Conservation (phyloP, 371 early-diverging fungal genomes). For the Dichotomocladium elegans region DNA sequence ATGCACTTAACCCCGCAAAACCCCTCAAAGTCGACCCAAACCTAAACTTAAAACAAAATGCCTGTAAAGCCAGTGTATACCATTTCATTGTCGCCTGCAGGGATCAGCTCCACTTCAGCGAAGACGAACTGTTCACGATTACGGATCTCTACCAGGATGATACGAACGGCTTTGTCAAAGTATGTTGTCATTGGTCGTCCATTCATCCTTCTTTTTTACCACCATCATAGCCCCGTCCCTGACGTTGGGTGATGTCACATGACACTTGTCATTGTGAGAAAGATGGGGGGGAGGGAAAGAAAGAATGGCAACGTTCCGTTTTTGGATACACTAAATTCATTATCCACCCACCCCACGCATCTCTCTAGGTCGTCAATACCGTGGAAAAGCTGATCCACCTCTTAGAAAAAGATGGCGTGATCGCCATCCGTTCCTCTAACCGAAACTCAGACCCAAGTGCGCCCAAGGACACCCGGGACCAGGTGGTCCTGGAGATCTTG, state of each 20-base stretch:
- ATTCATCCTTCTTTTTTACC: too few species aligned
- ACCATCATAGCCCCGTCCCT: too few species aligned
- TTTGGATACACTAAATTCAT: neutral
- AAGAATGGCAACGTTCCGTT: neutral
- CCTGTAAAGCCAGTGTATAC: conserved; percentile 81
- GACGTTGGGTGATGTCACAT: neutral
- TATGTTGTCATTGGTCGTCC: conserved; percentile 25
- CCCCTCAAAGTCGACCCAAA: conserved; percentile 47
- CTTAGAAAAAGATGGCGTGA: conserved; percentile 65
- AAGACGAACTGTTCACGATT: conserved; percentile 83
- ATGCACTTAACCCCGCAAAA: conserved; percentile 66
- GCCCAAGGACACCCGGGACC: conserved; percentile 79
- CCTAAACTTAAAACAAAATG: conserved; percentile 63
- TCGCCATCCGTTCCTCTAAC: conserved; percentile 47
- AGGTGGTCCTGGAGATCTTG: conserved; percentile 83
- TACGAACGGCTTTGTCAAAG: conserved; percentile 94
- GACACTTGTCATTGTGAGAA: neutral
- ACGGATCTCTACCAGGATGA: conserved; percentile 89
- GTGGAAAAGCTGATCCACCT: conserved; percentile 65
- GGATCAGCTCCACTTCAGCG: conserved; percentile 60
- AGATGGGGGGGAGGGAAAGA: neutral
- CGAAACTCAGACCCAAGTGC: conserved; percentile 55
- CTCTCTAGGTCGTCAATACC: conserved; percentile 57
- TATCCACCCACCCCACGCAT: too few species aligned
- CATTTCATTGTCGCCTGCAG: conserved; percentile 74